These are phyloP conservation scores for Rubus parviflorus DNA, from an alignment of 306 rosid species.

Conservation along the genomic window DNA sequence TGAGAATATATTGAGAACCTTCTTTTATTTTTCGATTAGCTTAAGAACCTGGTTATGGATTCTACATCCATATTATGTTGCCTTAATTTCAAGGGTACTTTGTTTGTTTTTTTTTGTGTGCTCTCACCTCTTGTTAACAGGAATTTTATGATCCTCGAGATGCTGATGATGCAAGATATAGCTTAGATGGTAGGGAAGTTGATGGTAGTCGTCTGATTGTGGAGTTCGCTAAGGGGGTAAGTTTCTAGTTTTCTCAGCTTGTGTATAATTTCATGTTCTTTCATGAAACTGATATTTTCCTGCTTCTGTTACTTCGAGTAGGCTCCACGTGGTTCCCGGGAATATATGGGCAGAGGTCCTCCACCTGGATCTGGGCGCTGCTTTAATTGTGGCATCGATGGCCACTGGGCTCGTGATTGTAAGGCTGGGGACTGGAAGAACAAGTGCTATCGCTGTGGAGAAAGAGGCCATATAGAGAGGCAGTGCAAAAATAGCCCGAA, in stretches of 20 bases:
- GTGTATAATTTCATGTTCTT: background rate
- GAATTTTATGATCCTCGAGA: conserved; percentile 83
- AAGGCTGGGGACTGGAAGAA: conserved; percentile 92
- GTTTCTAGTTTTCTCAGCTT: background rate
- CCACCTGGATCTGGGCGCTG: conserved; percentile 94
- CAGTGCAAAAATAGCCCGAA: conserved; percentile 82
- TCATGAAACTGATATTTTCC: background rate
- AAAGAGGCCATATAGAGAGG: conserved; percentile 78
- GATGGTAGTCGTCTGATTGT: conserved; percentile 76
- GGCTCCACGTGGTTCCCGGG: conserved; percentile 84
- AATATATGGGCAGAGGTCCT: conserved; percentile 70
- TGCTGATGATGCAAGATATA: conserved; percentile 86
- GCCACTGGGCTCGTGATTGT: conserved; percentile 91
- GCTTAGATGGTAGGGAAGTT: conserved; percentile 71
- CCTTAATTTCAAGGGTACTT: conserved; percentile 22
- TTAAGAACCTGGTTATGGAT: conserved; percentile 22
- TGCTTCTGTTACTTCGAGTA: conserved; percentile 21
- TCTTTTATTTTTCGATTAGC: too few species aligned
- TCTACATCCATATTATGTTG: conserved; percentile 5
- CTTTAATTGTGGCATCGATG: conserved; percentile 84
- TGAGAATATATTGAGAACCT: background rate
- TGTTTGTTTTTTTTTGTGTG: conserved; percentile 29
- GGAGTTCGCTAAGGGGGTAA: conserved; percentile 78
- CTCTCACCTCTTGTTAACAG: conserved; percentile 46
- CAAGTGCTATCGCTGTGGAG: conserved; percentile 90